Evolutionary conservation across 495 filamentous ascomycete genomes (phyloP).

Genomic region (Lasiosphaeria hispida): DNA sequence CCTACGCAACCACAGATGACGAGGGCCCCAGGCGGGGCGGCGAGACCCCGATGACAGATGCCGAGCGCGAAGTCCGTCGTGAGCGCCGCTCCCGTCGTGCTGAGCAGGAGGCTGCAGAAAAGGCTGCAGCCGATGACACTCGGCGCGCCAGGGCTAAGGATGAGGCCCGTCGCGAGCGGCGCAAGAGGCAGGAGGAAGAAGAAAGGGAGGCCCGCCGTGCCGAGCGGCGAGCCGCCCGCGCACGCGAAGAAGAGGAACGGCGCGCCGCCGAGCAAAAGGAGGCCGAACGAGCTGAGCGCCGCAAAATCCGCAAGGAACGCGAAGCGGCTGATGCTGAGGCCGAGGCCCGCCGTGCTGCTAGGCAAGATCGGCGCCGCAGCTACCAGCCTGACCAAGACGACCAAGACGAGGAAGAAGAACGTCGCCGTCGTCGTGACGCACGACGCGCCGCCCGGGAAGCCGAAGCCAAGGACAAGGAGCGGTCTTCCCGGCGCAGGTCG

Average conservation of each 20-base stretch:
- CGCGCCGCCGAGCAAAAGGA: conserved; percentile 41
- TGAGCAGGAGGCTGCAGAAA: conserved; percentile 49
- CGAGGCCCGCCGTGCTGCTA: conserved; percentile 45
- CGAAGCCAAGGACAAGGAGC: conserved; percentile 20
- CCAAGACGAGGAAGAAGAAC: conserved; percentile 46
- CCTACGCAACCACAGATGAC: conserved; percentile 42
- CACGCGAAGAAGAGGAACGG: conserved; percentile 43
- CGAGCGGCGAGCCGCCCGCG: conserved; percentile 47
- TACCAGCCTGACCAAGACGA: conserved; percentile 18
- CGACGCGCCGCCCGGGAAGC: conserved; percentile 41
- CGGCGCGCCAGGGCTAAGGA: conserved; percentile 38
- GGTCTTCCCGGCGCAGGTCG: conserved; percentile 26
- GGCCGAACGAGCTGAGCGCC: conserved; percentile 42
- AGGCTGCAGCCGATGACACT: conserved; percentile 47
- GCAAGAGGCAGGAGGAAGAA: conserved; percentile 42
- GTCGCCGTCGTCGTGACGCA: conserved; percentile 47
- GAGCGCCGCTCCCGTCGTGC: conserved; percentile 47
- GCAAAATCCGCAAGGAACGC: conserved; percentile 41
- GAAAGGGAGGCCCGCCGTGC: conserved; percentile 51
- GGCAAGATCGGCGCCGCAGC: conserved; percentile 32
- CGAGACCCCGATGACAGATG: conserved; percentile 39
- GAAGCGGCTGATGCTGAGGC: conserved; percentile 45
- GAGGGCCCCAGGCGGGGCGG: conserved; percentile 28
- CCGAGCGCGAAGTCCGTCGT: conserved; percentile 53
- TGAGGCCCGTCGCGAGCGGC: conserved; percentile 45